Evolutionary conservation across 1,139 yeast genomes (phyloP).

Genomic region (Magnusiomyces paraingens): DNA sequence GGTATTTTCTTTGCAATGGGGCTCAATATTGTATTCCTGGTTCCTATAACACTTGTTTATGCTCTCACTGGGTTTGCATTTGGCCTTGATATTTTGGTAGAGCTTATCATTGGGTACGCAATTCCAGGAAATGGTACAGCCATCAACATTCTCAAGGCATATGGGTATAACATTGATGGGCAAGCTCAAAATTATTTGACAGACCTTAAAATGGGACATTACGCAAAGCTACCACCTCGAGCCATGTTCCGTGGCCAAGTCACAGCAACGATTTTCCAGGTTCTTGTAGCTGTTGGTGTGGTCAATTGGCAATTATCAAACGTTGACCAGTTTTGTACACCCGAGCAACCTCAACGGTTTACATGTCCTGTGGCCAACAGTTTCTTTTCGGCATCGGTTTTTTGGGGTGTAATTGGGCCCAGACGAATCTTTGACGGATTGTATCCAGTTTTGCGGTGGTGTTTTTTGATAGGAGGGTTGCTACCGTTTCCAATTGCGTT

Average conservation of each 20-base stretch:
- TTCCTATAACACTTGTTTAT: constrained; percentile 43
- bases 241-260: constrained; percentile 55
- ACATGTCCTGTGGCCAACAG: constrained; percentile 33
- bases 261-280: constrained; percentile 33
- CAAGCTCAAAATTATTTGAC: constrained; percentile 54
- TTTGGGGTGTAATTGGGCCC: constrained; percentile 60
- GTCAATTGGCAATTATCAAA: constrained; percentile 46
- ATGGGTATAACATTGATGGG: constrained; percentile 52
- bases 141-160: constrained; percentile 48
- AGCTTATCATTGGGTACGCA: constrained; percentile 54
- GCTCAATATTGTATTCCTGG: constrained; percentile 47
- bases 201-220: constrained; percentile 55
- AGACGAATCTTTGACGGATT: constrained; percentile 42
- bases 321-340: constrained; percentile 42
- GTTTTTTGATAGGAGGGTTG: constrained; percentile 48
- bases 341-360: constrained; percentile 33
- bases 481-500: constrained; percentile 39
- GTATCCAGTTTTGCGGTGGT: constrained; percentile 41
- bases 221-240: constrained; percentile 52
- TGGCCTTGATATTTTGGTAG: constrained; percentile 49
- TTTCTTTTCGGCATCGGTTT: constrained; percentile 30
- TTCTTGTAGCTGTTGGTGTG: constrained; percentile 46
- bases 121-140: constrained; percentile 57
- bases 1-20: constrained; percentile 52
- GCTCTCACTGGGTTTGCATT: constrained; percentile 46